Conservation (phyloP, 176 grass and related monocot species). For the Cenchrus purpureus region DNA sequence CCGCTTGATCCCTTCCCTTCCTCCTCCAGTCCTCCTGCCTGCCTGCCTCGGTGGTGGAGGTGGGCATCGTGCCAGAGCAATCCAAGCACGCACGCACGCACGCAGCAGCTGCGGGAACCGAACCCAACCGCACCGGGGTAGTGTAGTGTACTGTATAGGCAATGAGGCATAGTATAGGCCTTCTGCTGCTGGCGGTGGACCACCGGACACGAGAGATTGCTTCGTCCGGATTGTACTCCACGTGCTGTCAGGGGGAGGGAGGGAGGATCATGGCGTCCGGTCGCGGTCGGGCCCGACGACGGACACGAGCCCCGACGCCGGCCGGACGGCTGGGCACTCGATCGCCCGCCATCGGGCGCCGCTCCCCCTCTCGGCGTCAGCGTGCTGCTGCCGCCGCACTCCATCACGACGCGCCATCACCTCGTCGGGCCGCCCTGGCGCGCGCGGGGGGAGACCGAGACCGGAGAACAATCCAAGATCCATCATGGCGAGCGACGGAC, state of each 20-base stretch:
- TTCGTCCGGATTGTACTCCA: neutral
- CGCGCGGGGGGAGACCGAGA: neutral
- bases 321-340: neutral
- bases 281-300: neutral
- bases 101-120: neutral
- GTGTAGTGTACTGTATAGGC: no score
- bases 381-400: neutral
- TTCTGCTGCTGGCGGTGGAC: constrained; percentile 9
- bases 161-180: no score
- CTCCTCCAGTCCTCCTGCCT: no score
- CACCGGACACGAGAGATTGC: constrained; percentile 51
- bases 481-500: neutral
- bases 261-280: neutral
- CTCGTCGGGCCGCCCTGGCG: no score
- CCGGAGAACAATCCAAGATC: constrained; percentile 32
- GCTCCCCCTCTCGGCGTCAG: no score
- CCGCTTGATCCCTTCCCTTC: no score
- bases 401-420: neutral
- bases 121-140: no score
- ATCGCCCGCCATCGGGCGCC: neutral
- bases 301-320: neutral
- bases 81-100: constrained; percentile 14
- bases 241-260: neutral
- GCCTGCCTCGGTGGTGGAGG: constrained; percentile 6
- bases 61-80: constrained; percentile 48